Conservation (phyloP, 768 basidiomycete species). For the Boletus pseudo-olivaceus region DNA sequence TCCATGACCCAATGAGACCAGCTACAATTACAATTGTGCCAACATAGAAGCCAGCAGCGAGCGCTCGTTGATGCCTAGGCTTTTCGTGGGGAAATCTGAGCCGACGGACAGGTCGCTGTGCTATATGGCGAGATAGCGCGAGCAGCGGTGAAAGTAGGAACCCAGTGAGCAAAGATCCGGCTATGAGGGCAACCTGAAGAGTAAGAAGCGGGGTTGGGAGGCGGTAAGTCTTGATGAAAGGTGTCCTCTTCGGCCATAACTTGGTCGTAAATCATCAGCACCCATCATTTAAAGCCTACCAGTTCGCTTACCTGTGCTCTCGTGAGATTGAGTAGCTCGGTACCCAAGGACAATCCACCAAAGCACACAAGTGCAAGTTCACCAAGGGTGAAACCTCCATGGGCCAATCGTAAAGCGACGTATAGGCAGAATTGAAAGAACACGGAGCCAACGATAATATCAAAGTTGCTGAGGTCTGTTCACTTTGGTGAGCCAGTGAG, state of each 20-base stretch:
- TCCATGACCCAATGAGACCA: constrained; percentile 87
- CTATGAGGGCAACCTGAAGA: constrained; percentile 90
- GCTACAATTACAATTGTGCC: constrained; percentile 75
- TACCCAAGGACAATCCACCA: constrained; percentile 80
- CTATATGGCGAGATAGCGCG: constrained; percentile 86
- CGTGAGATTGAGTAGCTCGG: constrained; percentile 85
- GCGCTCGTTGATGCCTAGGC: constrained; percentile 70
- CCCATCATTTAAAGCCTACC: neutral
- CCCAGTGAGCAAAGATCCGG: constrained; percentile 88
- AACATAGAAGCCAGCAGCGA: constrained; percentile 81
- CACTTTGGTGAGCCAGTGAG: constrained; percentile 3
- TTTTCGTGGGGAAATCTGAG: constrained; percentile 83
- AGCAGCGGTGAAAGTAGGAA: constrained; percentile 93
- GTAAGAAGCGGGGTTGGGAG: constrained; percentile 88
- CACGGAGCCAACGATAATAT: constrained; percentile 64
- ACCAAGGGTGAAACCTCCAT: constrained; percentile 93
- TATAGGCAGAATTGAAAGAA: constrained; percentile 94
- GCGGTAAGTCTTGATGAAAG: constrained; percentile 88
- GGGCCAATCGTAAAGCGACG: constrained; percentile 81
- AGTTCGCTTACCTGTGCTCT: constrained; percentile 62
- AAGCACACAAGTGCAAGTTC: constrained; percentile 88
- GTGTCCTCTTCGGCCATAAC: constrained; percentile 78
- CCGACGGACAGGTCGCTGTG: constrained; percentile 78
- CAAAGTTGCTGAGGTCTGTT: constrained; percentile 74
- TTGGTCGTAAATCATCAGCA: constrained; percentile 27